Percentiles rank a stretch among this genome's conserved stretches.
Conservation (phyloP, 2,329 filamentous ascomycete genomes). For the Leptodontidium sp. region DNA sequence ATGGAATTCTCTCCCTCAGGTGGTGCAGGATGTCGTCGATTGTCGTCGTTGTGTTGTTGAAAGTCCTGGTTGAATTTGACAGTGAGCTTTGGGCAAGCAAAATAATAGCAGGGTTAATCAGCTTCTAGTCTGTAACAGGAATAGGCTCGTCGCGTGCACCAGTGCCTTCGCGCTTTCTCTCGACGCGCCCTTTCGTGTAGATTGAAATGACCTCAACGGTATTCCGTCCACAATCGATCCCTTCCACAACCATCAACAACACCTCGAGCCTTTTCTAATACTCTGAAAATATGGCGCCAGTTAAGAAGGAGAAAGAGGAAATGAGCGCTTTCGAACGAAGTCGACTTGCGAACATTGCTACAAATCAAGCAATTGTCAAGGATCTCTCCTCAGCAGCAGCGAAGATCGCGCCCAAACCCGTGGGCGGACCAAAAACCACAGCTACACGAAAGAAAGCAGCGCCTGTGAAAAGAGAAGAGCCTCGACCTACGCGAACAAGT, state of each 20-base stretch:
- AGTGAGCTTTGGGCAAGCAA: conserved; percentile 13
- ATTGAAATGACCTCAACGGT: conserved; percentile 33
- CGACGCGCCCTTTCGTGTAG: conserved; percentile 15
- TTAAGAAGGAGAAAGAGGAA: conserved; percentile 54
- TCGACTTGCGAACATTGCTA: conserved; percentile 84
- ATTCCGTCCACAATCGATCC: conserved; percentile 14
- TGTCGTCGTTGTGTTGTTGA: not conserved
- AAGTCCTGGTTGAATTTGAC: not conserved
- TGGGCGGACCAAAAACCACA: conserved; percentile 58
- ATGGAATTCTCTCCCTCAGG: not conserved
- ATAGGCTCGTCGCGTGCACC: conserved; percentile 8
- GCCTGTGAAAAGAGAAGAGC: conserved; percentile 56
- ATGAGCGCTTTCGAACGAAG: conserved; percentile 89
- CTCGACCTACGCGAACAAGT: conserved; percentile 63
- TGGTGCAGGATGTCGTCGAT: not conserved
- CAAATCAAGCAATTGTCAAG: conserved; percentile 83
- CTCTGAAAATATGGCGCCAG: conserved; percentile 55
- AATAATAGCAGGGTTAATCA: conserved; percentile 5
- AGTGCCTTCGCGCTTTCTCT: conserved; percentile 9
- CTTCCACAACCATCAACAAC: conserved; percentile 16
- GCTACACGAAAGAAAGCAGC: conserved; percentile 52
- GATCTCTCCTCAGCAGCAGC: conserved; percentile 78
- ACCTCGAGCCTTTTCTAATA: conserved; percentile 21
- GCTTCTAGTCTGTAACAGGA: not conserved
- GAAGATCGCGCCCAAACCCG: conserved; percentile 67